Evolutionary conservation across 768 basidiomycete species (phyloP).

Genomic region (Mycena leptocephala): DNA sequence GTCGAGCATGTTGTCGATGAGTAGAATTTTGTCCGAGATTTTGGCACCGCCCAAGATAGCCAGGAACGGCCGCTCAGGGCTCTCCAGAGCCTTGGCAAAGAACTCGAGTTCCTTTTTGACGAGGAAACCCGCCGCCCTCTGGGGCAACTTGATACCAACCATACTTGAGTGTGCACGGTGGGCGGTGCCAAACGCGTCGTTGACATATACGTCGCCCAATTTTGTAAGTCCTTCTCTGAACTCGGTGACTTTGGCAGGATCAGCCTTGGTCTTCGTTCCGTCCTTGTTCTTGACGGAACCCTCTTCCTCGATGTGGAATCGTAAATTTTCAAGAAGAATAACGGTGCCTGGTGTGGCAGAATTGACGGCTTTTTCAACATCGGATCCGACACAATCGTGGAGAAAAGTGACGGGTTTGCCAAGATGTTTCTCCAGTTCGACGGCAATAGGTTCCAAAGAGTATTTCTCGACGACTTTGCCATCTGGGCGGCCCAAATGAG

Average conservation of each 20-base stretch:
- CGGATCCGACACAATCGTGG: conserved; percentile 87
- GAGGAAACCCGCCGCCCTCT: conserved; percentile 95
- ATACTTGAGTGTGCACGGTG: conserved; percentile 99
- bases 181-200: conserved; percentile 99
- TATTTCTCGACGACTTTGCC: conserved; percentile 92
- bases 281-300: conserved; percentile 95
- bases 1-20: conserved; percentile 99
- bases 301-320: conserved; percentile 99
- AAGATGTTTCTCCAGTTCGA: conserved; percentile 85
- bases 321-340: conserved; percentile 96
- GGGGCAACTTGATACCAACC: conserved; percentile 95
- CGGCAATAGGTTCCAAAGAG: conserved; percentile 90
- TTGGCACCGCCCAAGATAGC: conserved; percentile 99
- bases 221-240: conserved; percentile 93
- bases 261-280: conserved; percentile 95
- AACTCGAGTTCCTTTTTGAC: conserved; percentile 99
- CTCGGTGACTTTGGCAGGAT: conserved; percentile 81
- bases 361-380: conserved; percentile 86
- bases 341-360: conserved; percentile 76
- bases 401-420: conserved; percentile 85
- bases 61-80: conserved; percentile 95
- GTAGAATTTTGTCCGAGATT: conserved; percentile 98
- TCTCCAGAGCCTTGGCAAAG: conserved; percentile 98
- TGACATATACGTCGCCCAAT: conserved; percentile 97
- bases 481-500: conserved; percentile 97